phyloP scores from a whole-genome alignment of 1,284 basidiomycete genomes.

The Fomitopsis pinicola region DNA sequence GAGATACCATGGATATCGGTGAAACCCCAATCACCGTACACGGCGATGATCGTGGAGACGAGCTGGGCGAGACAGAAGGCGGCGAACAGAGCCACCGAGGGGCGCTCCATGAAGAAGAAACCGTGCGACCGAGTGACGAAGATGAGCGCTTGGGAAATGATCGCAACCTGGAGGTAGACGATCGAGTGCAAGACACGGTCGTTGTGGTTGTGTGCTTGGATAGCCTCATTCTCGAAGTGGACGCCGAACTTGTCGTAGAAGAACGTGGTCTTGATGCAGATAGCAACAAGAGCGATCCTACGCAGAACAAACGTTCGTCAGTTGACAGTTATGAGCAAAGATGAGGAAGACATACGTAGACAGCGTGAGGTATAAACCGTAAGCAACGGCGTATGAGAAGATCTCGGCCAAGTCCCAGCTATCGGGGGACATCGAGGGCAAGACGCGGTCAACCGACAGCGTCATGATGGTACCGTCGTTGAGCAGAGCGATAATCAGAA shows the following conservation, averaged over 20 bases:
- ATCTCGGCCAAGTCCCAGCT: constrained; percentile 97
- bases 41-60: constrained; percentile 93
- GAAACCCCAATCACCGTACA: constrained; percentile 90
- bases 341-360: constrained; percentile 66
- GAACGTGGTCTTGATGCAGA: constrained; percentile 86
- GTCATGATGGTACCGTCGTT: constrained; percentile 99
- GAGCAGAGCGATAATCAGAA: constrained; percentile 93
- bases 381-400: constrained; percentile 92
- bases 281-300: constrained; percentile 75
- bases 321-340: constrained; percentile 8
- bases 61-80: constrained; percentile 95
- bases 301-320: background rate
- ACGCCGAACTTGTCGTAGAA: constrained; percentile 90
- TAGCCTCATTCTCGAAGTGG: constrained; percentile 38
- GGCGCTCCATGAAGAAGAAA: constrained; percentile 98
- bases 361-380: constrained; percentile 88
- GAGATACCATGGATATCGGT: constrained; percentile 73
- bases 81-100: constrained; percentile 82
- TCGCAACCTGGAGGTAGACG: constrained; percentile 90
- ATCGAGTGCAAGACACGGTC: constrained; percentile 78
- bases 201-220: constrained; percentile 48
- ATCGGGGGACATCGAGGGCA: constrained; percentile 89
- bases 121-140: constrained; percentile 95
- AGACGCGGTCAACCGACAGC: constrained; percentile 92
- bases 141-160: constrained; percentile 97